phyloP scores from a whole-genome alignment of 2,329 filamentous ascomycete genomes.

The Penicillium freii region DNA sequence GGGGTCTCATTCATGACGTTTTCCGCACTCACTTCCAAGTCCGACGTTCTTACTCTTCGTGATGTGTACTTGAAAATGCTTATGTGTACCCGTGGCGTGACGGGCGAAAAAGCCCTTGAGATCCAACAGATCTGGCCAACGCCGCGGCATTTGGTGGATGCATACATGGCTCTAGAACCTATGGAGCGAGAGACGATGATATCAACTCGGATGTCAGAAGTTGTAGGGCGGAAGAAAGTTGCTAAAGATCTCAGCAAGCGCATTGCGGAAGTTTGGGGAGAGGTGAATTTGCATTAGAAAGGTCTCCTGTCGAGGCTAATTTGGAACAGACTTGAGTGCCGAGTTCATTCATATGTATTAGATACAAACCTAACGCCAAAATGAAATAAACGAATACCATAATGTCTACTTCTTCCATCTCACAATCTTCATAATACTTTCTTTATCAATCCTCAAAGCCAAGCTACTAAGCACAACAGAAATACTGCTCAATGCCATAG shows the following conservation, averaged over 20 bases:
- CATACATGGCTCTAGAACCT: slow-evolving; percentile 56
- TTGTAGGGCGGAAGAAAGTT: slow-evolving; percentile 69
- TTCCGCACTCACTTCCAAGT: slow-evolving; percentile 70
- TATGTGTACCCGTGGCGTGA: slow-evolving; percentile 74
- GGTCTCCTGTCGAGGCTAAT: not conserved
- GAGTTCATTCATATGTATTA: not conserved
- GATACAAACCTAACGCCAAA: not conserved
- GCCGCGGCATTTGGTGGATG: slow-evolving; percentile 68
- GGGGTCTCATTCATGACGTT: slow-evolving; percentile 71
- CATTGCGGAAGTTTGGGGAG: slow-evolving; percentile 70
- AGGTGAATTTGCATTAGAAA: slow-evolving; percentile 17
- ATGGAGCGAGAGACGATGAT: slow-evolving; percentile 63
- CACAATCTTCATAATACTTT: slow-evolving; percentile 21
- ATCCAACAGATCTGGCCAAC: slow-evolving; percentile 78
- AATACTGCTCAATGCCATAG: slow-evolving; percentile 90
- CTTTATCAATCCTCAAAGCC: slow-evolving; percentile 57
- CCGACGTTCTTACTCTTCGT: slow-evolving; percentile 67
- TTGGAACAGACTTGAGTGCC: not conserved
- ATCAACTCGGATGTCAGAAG: slow-evolving; percentile 52
- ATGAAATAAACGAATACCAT: not conserved
- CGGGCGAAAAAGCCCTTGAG: slow-evolving; percentile 74
- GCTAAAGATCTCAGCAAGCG: slow-evolving; percentile 64
- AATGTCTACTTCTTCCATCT: slow-evolving; percentile 7
- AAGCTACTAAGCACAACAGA: slow-evolving; percentile 84
- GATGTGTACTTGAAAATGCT: slow-evolving; percentile 82